Evolutionary conservation across 306 rosid species (phyloP).

Genomic region (Fagus sylvatica): DNA sequence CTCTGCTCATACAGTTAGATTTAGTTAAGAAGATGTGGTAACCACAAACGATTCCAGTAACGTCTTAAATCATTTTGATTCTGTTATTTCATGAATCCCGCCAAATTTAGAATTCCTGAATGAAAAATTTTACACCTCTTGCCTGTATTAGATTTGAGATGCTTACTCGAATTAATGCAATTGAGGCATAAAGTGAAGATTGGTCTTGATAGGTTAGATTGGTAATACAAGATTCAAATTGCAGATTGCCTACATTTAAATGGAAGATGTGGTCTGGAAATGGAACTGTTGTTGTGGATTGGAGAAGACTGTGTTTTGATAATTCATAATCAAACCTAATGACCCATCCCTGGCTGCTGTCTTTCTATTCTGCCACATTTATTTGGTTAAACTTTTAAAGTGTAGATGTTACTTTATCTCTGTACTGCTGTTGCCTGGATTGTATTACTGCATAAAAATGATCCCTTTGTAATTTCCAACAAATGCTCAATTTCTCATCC

Average conservation of each 20-base stretch:
- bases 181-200: constrained; percentile 3
- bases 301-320: neutral
- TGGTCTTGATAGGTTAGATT: neutral
- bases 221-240: neutral
- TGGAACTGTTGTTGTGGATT: neutral
- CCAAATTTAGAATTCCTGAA: neutral
- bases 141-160: neutral
- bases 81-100: neutral
- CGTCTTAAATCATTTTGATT: neutral
- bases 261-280: neutral
- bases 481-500: constrained; percentile 48
- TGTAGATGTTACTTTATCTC: neutral
- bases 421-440: constrained; percentile 4
- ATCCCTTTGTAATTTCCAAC: constrained; percentile 18
- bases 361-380: neutral
- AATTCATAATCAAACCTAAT: neutral
- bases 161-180: neutral
- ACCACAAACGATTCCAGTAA: neutral
- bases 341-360: neutral
- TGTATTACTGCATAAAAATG: constrained; percentile 1
- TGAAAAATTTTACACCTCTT: neutral
- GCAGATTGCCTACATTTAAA: neutral
- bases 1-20: neutral
- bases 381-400: neutral
- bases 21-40: neutral